phyloP scores from a whole-genome alignment of 441 rosid genomes.

The Omphalea diandra region DNA sequence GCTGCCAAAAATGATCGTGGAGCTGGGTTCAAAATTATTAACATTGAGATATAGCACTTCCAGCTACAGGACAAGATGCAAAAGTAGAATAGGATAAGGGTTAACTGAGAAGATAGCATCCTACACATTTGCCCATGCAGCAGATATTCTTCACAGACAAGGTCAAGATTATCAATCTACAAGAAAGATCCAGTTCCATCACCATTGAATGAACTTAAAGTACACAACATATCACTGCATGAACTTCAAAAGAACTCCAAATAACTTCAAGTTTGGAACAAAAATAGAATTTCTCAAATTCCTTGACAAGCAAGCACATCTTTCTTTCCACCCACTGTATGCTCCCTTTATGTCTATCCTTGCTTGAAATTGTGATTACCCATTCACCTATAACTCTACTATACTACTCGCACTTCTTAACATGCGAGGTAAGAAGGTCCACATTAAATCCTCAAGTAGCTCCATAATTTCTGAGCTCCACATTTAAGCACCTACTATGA shows the following conservation, averaged over 20 bases:
- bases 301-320: neutral
- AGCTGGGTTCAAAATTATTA: neutral
- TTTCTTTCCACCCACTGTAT: too few species aligned
- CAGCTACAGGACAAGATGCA: neutral
- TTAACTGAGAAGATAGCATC: neutral
- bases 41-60: conserved; percentile 2
- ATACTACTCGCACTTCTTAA: neutral
- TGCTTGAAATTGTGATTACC: neutral
- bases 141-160: neutral
- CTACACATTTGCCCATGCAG: neutral
- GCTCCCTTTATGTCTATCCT: neutral
- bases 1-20: neutral
- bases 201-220: neutral
- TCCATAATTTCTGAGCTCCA: neutral
- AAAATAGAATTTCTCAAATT: neutral
- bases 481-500: neutral
- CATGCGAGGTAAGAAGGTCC: neutral
- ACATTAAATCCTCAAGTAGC: neutral
- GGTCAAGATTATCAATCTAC: conserved; percentile 8
- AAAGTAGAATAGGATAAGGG: neutral
- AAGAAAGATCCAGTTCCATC: neutral
- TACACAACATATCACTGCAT: neutral
- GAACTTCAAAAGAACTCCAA: conserved; percentile 2
- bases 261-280: neutral
- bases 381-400: too few species aligned